Evolutionary conservation across 148 eudicot species (phyloP).

Genomic region (Silene latifolia): DNA sequence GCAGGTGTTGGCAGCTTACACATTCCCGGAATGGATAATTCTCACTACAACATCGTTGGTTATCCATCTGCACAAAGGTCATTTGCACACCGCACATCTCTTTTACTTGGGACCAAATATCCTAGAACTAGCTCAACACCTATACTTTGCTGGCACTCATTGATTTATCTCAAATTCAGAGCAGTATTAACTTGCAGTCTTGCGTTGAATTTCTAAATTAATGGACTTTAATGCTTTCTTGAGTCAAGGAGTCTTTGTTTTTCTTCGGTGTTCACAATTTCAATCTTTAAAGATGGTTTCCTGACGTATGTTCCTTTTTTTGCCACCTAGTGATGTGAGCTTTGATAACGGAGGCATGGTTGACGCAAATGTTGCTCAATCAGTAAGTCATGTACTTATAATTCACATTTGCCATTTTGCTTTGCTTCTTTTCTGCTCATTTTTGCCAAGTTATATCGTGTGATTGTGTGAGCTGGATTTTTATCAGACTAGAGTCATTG

Average conservation of each 20-base stretch:
- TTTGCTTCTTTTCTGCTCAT: neutral
- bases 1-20: slow-evolving; percentile 98
- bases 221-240: neutral
- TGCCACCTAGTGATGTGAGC: slow-evolving; percentile 40
- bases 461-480: neutral
- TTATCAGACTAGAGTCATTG: neutral
- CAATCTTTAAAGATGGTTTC: neutral
- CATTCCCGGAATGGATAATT: slow-evolving; percentile 87
- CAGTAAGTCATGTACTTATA: slow-evolving; percentile 30
- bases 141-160: slow-evolving; percentile 1
- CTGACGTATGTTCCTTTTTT: slow-evolving; percentile 21
- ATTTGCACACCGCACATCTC: slow-evolving; percentile 90
- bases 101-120: slow-evolving; percentile 24
- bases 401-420: neutral
- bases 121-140: slow-evolving; percentile 18
- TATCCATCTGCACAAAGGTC: slow-evolving; percentile 99
- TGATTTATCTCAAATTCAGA: slow-evolving; percentile 3
- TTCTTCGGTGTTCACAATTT: neutral
- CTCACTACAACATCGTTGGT: slow-evolving; percentile 93
- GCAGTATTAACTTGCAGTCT: neutral
- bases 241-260: slow-evolving; percentile 6
- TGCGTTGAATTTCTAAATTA: neutral
- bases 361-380: slow-evolving; percentile 30
- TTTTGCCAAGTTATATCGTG: neutral
- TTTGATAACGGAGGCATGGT: slow-evolving; percentile 43